phyloP scores from a whole-genome alignment of 164 flowering plant species.

The Brasenia schreberi region DNA sequence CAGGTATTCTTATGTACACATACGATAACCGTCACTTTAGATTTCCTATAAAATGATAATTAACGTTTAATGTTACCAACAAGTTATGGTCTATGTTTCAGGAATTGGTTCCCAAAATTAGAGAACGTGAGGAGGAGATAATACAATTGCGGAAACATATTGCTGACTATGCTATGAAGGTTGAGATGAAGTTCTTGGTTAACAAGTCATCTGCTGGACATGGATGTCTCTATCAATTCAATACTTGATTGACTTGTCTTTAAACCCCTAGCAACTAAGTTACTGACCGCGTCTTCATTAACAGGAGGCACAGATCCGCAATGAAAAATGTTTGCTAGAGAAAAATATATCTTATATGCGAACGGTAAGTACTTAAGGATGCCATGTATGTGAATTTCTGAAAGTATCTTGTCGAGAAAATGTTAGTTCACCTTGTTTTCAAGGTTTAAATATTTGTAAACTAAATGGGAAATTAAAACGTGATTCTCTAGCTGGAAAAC shows the following conservation, averaged over 20 bases:
- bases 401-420: too few species aligned
- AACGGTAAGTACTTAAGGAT: constrained; percentile 33
- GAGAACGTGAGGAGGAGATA: constrained; percentile 82
- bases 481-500: too few species aligned
- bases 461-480: too few species aligned
- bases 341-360: constrained; percentile 96
- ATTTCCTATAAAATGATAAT: background rate
- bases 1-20: constrained; percentile 34
- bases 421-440: too few species aligned
- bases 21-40: background rate
- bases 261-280: constrained; percentile 1
- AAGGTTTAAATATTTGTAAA: too few species aligned
- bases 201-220: background rate
- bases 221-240: background rate
- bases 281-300: constrained; percentile 3
- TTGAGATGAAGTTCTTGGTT: constrained; percentile 5
- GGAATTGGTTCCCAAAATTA: constrained; percentile 53
- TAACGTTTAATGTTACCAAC: constrained; percentile 1
- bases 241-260: background rate
- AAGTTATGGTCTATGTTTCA: constrained; percentile 8
- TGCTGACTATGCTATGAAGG: constrained; percentile 75
- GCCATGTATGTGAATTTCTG: too few species aligned
- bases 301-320: constrained; percentile 81
- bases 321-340: constrained; percentile 79
- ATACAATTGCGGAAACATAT: constrained; percentile 62